These are phyloP conservation scores for Hypoxylon sp. DNA, from an alignment of 2,329 filamentous ascomycete genomes.

Conservation along the genomic window DNA sequence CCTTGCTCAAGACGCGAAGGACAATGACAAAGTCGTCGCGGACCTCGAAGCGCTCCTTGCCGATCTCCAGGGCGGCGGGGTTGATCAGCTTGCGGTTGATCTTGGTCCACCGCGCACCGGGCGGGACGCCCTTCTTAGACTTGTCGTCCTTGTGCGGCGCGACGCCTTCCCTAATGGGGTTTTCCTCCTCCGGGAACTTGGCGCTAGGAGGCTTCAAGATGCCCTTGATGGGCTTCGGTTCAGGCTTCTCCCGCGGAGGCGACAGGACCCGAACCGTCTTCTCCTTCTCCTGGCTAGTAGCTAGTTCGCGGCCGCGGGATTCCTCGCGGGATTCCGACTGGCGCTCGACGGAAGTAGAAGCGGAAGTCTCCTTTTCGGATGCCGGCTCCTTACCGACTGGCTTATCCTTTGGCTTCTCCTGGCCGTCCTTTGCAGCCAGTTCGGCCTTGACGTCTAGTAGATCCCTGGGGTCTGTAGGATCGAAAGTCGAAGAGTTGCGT, in stretches of 20 bases:
- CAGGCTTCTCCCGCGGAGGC: conserved; percentile 74
- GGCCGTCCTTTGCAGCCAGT: conserved; percentile 61
- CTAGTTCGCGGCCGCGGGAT: conserved; percentile 60
- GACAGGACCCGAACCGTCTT: conserved; percentile 78
- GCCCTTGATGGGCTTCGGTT: conserved; percentile 80
- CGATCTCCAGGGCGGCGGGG: conserved; percentile 85
- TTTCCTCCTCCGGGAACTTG: conserved; percentile 88
- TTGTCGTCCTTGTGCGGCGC: conserved; percentile 92
- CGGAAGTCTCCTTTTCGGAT: conserved; percentile 35
- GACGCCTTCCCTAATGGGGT: conserved; percentile 88
- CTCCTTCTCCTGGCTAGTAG: conserved; percentile 58
- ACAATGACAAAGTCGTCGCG: conserved; percentile 96
- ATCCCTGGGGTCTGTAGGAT: conserved; percentile 68
- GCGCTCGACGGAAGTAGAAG: conserved; percentile 39
- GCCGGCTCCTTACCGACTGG: conserved; percentile 35
- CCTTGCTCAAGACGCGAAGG: conserved; percentile 85
- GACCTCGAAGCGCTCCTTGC: conserved; percentile 93
- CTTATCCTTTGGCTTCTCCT: conserved; percentile 50
- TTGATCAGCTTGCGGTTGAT: conserved; percentile 91
- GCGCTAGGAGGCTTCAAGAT: conserved; percentile 87
- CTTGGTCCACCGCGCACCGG: conserved; percentile 92
- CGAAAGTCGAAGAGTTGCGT: conserved; percentile 61
- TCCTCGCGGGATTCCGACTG: conserved; percentile 52
- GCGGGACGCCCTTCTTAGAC: conserved; percentile 79
- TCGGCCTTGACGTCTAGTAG: conserved; percentile 67